Conservation (phyloP, 768 basidiomycete species). For the Mycena haematopus region DNA sequence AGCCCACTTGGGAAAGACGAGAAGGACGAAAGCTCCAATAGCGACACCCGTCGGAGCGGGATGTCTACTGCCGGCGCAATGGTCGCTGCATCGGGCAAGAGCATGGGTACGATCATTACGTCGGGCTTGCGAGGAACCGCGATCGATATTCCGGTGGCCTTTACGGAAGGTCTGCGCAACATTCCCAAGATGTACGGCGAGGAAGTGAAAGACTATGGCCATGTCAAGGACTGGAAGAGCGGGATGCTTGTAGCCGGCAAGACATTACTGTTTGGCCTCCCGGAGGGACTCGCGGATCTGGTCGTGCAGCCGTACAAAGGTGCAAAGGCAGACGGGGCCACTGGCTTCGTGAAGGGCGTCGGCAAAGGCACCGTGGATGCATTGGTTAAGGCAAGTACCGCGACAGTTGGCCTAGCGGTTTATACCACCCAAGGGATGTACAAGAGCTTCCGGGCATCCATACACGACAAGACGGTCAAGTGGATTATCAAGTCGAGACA, state of each 20-base stretch:
- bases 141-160: constrained; percentile 37
- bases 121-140: constrained; percentile 39
- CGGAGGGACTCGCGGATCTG: constrained; percentile 22
- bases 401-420: constrained; percentile 33
- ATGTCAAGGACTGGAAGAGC: constrained; percentile 41
- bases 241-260: constrained; percentile 49
- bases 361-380: constrained; percentile 20
- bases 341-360: constrained; percentile 27
- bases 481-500: constrained; percentile 1
- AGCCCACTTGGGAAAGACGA: not conserved
- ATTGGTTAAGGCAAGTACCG: not conserved
- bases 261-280: constrained; percentile 28
- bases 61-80: constrained; percentile 33
- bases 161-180: constrained; percentile 45
- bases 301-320: constrained; percentile 30
- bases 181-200: constrained; percentile 46
- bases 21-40: constrained; percentile 23
- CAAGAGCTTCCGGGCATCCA: constrained; percentile 30
- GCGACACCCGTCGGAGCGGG: constrained; percentile 2
- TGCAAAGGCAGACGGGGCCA: constrained; percentile 23
- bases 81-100: constrained; percentile 45
- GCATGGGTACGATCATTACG: constrained; percentile 20
- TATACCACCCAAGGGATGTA: constrained; percentile 37
- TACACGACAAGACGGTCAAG: constrained; percentile 16
- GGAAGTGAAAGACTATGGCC: constrained; percentile 36